Conservation (phyloP, 768 basidiomycete genomes). For the Xerocomellus amylosporus region DNA sequence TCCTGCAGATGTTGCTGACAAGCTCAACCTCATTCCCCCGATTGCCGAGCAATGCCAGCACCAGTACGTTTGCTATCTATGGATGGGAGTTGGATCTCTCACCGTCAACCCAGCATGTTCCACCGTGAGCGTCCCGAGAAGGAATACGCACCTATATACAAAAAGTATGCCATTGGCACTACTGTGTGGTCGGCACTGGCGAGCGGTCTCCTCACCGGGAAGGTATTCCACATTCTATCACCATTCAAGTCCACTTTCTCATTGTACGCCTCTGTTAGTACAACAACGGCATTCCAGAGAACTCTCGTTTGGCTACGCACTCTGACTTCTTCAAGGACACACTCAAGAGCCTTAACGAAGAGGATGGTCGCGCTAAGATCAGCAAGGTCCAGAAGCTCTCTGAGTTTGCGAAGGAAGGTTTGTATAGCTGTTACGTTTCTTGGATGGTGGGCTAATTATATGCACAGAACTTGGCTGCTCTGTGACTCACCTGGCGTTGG, state of each 20-base stretch:
- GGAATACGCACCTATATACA: constrained; percentile 48
- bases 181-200: constrained; percentile 58
- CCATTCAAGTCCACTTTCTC: neutral
- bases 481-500: constrained; percentile 51
- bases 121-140: constrained; percentile 53
- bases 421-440: neutral
- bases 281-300: constrained; percentile 50
- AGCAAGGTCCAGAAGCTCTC: constrained; percentile 49
- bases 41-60: constrained; percentile 53
- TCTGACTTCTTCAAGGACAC: constrained; percentile 44
- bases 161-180: constrained; percentile 45
- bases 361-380: constrained; percentile 45
- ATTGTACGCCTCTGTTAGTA: constrained; percentile 28
- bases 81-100: neutral
- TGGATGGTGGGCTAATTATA: neutral
- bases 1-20: constrained; percentile 44
- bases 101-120: constrained; percentile 39
- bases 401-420: constrained; percentile 39
- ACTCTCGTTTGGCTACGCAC: constrained; percentile 51
- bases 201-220: constrained; percentile 55
- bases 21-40: constrained; percentile 48
- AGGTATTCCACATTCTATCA: constrained; percentile 26
- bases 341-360: constrained; percentile 40
- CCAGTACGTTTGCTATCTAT: constrained; percentile 27
- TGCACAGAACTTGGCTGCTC: constrained; percentile 42